Evolutionary conservation across 2,329 filamentous ascomycete genomes (phyloP).

Genomic region (Nigrograna mackinnonii): DNA sequence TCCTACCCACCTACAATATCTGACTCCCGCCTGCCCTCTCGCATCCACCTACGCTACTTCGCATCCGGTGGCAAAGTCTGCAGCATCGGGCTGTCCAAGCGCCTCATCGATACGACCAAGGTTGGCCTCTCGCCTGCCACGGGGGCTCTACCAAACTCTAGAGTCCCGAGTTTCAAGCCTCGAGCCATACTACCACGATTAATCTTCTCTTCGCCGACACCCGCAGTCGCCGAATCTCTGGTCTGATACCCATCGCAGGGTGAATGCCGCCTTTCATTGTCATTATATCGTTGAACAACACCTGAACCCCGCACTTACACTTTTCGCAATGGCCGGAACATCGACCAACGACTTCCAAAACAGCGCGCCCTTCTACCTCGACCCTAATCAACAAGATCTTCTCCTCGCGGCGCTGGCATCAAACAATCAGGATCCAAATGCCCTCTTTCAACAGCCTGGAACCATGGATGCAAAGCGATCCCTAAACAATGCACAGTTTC

Average conservation of each 20-base stretch:
- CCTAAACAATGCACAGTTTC: constrained; percentile 28
- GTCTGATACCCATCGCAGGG: too few relatives aligned
- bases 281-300: too few relatives aligned
- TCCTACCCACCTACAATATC: neutral
- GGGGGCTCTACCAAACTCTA: too few relatives aligned
- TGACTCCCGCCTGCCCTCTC: neutral
- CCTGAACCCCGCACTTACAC: constrained; percentile 20
- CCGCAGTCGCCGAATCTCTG: too few relatives aligned
- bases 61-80: neutral
- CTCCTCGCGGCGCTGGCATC: constrained; percentile 52
- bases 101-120: too few relatives aligned
- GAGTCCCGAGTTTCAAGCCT: too few relatives aligned
- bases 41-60: neutral
- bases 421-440: constrained; percentile 42
- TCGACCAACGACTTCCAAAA: constrained; percentile 42
- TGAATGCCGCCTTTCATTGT: too few relatives aligned
- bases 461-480: constrained; percentile 19
- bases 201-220: too few relatives aligned
- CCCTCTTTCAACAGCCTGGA: constrained; percentile 29
- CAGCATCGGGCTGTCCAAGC: too few relatives aligned
- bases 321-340: constrained; percentile 38
- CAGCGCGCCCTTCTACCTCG: constrained; percentile 48
- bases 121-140: too few relatives aligned
- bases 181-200: too few relatives aligned
- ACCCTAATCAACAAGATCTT: constrained; percentile 51